phyloP scores from a whole-genome alignment of 108 stramenopile species.

The Stephanodiscus triporus region DNA sequence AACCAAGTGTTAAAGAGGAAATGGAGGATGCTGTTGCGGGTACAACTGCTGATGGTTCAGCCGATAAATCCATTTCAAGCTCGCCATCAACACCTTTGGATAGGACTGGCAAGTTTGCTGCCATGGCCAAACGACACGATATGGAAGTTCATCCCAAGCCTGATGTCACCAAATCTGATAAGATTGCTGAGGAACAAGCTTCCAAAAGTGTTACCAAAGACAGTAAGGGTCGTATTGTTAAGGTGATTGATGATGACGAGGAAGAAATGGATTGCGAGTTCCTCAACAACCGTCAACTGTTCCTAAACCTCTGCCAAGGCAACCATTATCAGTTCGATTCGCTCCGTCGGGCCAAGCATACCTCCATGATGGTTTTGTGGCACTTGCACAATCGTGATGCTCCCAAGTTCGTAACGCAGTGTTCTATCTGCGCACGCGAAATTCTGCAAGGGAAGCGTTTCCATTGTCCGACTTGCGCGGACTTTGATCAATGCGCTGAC shows the following conservation, averaged over 20 bases:
- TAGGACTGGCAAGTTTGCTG: conserved; percentile 80
- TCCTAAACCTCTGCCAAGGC: conserved; percentile 88
- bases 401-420: conserved; percentile 95
- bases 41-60: conserved; percentile 15
- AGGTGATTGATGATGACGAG: conserved; percentile 86
- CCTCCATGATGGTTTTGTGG: conserved; percentile 99
- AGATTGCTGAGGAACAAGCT: conserved; percentile 20
- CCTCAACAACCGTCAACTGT: conserved; percentile 88
- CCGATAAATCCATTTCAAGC: neutral
- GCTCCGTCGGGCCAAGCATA: conserved; percentile 97
- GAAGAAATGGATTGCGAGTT: conserved; percentile 92
- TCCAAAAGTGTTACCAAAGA: conserved; percentile 62
- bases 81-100: neutral
- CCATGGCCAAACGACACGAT: conserved; percentile 76
- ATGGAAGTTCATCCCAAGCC: conserved; percentile 45
- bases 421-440: conserved; percentile 86
- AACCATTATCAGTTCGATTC: conserved; percentile 99
- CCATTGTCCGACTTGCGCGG: conserved; percentile 92
- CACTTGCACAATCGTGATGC: conserved; percentile 97
- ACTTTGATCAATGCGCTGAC: conserved; percentile 94
- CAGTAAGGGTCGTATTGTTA: conserved; percentile 81
- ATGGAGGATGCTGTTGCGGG: conserved; percentile 24
- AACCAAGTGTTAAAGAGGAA: conserved; percentile 47
- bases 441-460: conserved; percentile 83
- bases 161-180: conserved; percentile 30